A percentile compares a stretch with the other conserved stretches of the same genome.
These are phyloP conservation scores for Xylaria scruposa DNA, from an alignment of 495 filamentous ascomycete genomes.

Conservation along the genomic window DNA sequence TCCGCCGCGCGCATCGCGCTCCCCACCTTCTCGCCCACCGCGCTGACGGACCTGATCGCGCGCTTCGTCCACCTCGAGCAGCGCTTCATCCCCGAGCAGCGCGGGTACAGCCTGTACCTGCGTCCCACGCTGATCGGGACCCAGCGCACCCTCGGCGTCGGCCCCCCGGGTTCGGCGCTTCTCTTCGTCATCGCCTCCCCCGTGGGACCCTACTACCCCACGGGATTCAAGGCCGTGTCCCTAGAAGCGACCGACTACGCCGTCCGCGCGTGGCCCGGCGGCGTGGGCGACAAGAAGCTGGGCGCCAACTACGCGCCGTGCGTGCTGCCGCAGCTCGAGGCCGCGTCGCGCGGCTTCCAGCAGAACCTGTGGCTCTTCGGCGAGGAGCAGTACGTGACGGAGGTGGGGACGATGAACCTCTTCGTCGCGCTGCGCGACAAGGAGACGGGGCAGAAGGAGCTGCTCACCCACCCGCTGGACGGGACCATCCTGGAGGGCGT, in stretches of 20 bases:
- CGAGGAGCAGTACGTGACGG: constrained; percentile 91
- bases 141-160: constrained; percentile 89
- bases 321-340: constrained; percentile 89
- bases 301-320: constrained; percentile 98
- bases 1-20: constrained; percentile 89
- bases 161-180: constrained; percentile 86
- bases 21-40: constrained; percentile 75
- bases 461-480: constrained; percentile 91
- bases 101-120: constrained; percentile 92
- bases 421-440: constrained; percentile 83
- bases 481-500: constrained; percentile 98
- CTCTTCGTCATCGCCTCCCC: constrained; percentile 95
- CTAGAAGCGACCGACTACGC: constrained; percentile 93
- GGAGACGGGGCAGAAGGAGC: constrained; percentile 84
- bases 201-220: constrained; percentile 97
- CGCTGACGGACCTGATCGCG: constrained; percentile 79
- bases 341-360: constrained; percentile 88
- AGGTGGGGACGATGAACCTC: constrained; percentile 98
- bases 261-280: constrained; percentile 96
- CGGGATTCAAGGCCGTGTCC: constrained; percentile 94
- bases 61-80: constrained; percentile 80
- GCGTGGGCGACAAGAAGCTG: constrained; percentile 96
- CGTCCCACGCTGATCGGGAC: constrained; percentile 97
- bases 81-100: constrained; percentile 82
- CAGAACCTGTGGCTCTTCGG: constrained; percentile 98